Percentiles rank a stretch among this genome's conserved stretches.
Evolutionary conservation across 345 rosid species (phyloP).

Genomic region (Hibiscus syriacus): DNA sequence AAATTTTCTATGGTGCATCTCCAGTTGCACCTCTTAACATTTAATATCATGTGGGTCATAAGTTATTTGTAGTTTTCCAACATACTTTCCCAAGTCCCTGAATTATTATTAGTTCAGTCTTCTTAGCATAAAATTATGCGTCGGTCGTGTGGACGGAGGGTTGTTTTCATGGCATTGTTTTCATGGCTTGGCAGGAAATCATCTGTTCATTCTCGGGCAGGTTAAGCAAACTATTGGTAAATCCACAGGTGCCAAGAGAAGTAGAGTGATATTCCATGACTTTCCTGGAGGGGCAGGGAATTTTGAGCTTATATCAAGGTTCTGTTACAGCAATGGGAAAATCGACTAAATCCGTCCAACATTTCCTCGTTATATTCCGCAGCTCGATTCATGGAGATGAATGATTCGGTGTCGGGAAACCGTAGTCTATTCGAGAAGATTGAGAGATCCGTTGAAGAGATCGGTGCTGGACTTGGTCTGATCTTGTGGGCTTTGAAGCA

Average conservation of each 20-base stretch:
- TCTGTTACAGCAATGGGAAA: conserved; percentile 65
- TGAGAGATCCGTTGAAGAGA: conserved; percentile 56
- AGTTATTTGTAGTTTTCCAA: too few species aligned
- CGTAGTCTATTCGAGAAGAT: conserved; percentile 44
- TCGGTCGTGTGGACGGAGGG: conserved; percentile 9
- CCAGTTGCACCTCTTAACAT: conserved; percentile 15
- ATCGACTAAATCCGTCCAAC: conserved; percentile 47
- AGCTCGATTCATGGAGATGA: conserved; percentile 73
- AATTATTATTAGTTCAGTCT: too few species aligned
- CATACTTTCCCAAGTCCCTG: too few species aligned
- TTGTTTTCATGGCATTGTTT: conserved; percentile 34
- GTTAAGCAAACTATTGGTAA: conserved; percentile 51
- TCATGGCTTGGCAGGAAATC: too few species aligned
- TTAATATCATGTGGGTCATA: conserved; percentile 31
- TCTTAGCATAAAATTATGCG: too few species aligned
- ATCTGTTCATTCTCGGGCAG: conserved; percentile 54
- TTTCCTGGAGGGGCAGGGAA: conserved; percentile 78
- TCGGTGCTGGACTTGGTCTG: conserved; percentile 77
- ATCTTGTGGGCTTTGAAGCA: conserved; percentile 61
- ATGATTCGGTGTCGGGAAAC: conserved; percentile 22
- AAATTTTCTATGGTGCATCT: conserved; percentile 2
- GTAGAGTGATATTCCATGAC: conserved; percentile 70
- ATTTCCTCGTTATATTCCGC: conserved; percentile 50
- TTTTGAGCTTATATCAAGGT: conserved; percentile 68
- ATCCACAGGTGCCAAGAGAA: conserved; percentile 31